These are phyloP conservation scores for Pseudogymnoascus sp. DNA, from an alignment of 2,329 filamentous ascomycete species.

Conservation along the genomic window DNA sequence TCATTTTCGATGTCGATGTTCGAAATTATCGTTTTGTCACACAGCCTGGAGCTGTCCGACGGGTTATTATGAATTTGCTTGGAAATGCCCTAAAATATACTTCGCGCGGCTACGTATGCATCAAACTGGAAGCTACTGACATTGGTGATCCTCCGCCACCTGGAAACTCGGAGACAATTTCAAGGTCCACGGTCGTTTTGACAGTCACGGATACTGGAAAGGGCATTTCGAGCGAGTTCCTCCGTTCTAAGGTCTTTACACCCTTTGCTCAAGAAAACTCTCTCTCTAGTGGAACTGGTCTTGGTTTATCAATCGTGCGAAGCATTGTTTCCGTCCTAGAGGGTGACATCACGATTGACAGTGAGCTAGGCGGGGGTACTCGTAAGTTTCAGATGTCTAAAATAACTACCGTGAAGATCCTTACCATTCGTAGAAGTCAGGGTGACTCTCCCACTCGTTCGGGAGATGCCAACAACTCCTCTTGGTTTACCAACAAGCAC, in stretches of 20 bases:
- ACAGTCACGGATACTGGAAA: slow-evolving; percentile 52
- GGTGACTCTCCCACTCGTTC: slow-evolving; percentile 2
- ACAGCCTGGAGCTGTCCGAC: slow-evolving; percentile 21
- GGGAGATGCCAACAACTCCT: too few relatives aligned
- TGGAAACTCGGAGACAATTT: slow-evolving; percentile 11
- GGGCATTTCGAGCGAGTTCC: slow-evolving; percentile 52
- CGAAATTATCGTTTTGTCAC: slow-evolving; percentile 29
- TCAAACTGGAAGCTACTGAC: slow-evolving; percentile 24
- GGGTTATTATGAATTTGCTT: slow-evolving; percentile 50
- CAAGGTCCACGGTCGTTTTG: slow-evolving; percentile 21
- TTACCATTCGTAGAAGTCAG: too few relatives aligned
- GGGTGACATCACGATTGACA: slow-evolving; percentile 50
- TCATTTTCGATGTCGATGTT: slow-evolving; percentile 26
- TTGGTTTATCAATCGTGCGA: slow-evolving; percentile 57
- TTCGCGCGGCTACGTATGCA: slow-evolving; percentile 39
- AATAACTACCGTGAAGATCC: too few relatives aligned
- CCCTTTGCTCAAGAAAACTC: slow-evolving; percentile 53
- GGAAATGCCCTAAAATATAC: slow-evolving; percentile 55
- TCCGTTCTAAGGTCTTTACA: slow-evolving; percentile 47
- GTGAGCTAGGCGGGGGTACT: slow-evolving; percentile 44
- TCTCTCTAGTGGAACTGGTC: slow-evolving; percentile 49
- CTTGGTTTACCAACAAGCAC: too few relatives aligned
- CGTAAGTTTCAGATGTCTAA: too few relatives aligned
- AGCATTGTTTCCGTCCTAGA: slow-evolving; percentile 49
- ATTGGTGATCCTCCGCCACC: slow-evolving; percentile 33